Conservation (phyloP, 495 filamentous ascomycete genomes). For the Diplogelasinospora grovesii region DNA sequence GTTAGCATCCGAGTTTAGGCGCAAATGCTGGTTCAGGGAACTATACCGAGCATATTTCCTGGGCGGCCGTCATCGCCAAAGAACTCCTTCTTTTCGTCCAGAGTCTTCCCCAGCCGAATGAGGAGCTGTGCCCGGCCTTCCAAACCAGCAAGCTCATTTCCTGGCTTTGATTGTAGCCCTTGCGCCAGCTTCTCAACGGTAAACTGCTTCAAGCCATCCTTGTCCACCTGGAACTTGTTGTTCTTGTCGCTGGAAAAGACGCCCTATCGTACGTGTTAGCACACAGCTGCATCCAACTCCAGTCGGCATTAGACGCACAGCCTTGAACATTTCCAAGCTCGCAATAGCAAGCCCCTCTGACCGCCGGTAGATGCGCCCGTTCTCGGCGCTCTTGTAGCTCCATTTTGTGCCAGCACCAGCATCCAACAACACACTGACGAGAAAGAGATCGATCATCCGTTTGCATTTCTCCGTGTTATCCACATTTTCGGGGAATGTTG, state of each 20-base stretch:
- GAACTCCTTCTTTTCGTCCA: slow-evolving; percentile 68
- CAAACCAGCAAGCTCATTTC: slow-evolving; percentile 79
- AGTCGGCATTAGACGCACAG: slow-evolving; percentile 21
- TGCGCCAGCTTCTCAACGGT: slow-evolving; percentile 66
- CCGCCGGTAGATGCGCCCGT: slow-evolving; percentile 72
- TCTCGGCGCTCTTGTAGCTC: slow-evolving; percentile 88
- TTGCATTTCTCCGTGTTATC: slow-evolving; percentile 69
- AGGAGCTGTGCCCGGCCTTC: slow-evolving; percentile 81
- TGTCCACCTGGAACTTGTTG: slow-evolving; percentile 87
- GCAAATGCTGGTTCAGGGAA: neutral
- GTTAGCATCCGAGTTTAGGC: slow-evolving; percentile 1
- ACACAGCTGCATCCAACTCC: neutral
- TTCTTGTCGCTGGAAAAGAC: slow-evolving; percentile 75
- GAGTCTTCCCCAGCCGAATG: slow-evolving; percentile 64
- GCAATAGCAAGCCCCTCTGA: slow-evolving; percentile 93
- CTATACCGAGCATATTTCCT: slow-evolving; percentile 91
- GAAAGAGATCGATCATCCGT: slow-evolving; percentile 74
- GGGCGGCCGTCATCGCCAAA: slow-evolving; percentile 83
- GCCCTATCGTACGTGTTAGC: slow-evolving; percentile 40
- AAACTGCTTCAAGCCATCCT: slow-evolving; percentile 66
- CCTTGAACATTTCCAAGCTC: slow-evolving; percentile 96
- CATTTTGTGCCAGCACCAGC: slow-evolving; percentile 78
- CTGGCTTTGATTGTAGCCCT: slow-evolving; percentile 75
- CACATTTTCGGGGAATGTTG: slow-evolving; percentile 54
- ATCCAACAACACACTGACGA: slow-evolving; percentile 85